Evolutionary conservation across 306 rosid species (phyloP), one percentile per base, ranked within the genome.

Genomic region (Vicia villosa): DNA sequence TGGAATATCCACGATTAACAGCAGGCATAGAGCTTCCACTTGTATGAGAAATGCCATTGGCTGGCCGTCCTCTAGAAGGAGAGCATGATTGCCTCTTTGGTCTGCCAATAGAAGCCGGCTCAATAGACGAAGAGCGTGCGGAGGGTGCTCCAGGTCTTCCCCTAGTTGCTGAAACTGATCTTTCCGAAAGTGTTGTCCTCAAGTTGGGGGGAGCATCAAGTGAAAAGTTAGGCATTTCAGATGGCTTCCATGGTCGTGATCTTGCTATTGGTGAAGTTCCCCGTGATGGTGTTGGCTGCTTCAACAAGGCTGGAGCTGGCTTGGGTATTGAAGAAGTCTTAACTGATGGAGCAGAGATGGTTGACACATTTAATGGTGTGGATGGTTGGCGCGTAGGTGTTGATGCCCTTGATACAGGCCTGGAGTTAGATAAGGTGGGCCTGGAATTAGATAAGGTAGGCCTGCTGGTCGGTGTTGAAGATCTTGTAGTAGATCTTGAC

Each of bases 81-180:
- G 99, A 95, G 86, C 96, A 91, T 8, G 99, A 95, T 74, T 91
- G 97, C 57, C 97, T 80, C 68, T 86, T 89, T 68, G 97, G 89
- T 62, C 99, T 87, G 74, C 87, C 88, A 68, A 79, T 78, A 52
- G 92, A 59, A 70, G 81, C 83, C 63, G 97, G 97, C 75, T 91
- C 99, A 66, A 86, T 78, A 42, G 97, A 95, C 14, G 96, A 87
- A 54, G 97, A 95, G 42, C 97, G 85, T 10, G 88, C 63, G 54
- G 81, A 77, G 46, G 95, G 97, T 74, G 85, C 95, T 84, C 97
- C 99, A 55, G 99, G 96, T 87, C 99, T 92, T 64, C 99, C 97
- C 87, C 99, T 95, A 17, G 87, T 73, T 46, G 89, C 90, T 63
- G 97, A 95, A 49, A 89, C 80, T 32, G 99, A 85, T 73, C 99